These are phyloP conservation scores for Osmanthus fragrans DNA, from an alignment of 257 asterid species.

Conservation along the genomic window DNA sequence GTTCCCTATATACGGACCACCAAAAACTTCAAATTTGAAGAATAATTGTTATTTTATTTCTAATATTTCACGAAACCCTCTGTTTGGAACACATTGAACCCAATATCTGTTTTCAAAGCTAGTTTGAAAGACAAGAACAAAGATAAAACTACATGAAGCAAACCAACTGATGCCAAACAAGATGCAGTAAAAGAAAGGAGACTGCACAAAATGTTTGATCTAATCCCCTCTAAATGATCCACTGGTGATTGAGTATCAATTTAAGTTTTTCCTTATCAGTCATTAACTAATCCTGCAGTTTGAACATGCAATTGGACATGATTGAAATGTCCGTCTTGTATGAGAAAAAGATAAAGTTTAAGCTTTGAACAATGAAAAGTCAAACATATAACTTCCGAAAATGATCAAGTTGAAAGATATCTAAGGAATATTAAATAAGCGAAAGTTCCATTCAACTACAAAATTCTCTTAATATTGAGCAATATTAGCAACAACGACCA, in stretches of 20 bases:
- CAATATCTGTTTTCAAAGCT: neutral
- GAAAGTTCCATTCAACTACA: neutral
- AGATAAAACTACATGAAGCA: neutral
- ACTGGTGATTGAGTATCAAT: neutral
- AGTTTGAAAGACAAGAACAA: neutral
- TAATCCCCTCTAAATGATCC: neutral
- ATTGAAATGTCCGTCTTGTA: neutral
- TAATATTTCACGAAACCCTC: no score
- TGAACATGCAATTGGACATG: neutral
- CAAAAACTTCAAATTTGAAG: neutral
- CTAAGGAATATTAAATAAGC: neutral
- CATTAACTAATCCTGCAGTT: neutral
- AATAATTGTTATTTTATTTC: neutral
- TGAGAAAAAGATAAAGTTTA: neutral
- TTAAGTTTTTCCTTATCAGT: no score
- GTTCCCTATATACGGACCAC: neutral
- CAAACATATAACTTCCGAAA: neutral
- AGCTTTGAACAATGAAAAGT: neutral
- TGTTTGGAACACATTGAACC: neutral
- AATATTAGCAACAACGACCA: no score
- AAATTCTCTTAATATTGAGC: neutral
- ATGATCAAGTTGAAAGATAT: neutral
- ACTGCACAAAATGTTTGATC: neutral
- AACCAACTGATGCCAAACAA: neutral
- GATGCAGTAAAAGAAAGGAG: no score